A percentile compares a stretch with the other conserved stretches of the same genome.
Evolutionary conservation across 768 basidiomycete species (phyloP).

Genomic region (Suillus plorans): DNA sequence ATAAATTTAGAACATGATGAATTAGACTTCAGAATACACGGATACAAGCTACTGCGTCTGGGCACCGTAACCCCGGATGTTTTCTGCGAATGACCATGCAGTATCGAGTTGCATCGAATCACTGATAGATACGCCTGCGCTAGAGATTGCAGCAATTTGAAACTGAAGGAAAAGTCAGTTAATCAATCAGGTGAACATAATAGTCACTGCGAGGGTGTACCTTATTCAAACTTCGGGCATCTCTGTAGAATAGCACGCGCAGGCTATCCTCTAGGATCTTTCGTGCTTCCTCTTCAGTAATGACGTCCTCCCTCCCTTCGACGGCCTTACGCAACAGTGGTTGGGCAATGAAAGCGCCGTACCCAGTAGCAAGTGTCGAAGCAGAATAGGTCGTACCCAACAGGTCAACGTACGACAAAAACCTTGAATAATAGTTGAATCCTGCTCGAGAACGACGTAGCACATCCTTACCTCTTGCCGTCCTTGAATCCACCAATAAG

Average conservation of each 20-base stretch:
- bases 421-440: conserved; percentile 47
- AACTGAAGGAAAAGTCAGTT: conserved; percentile 51
- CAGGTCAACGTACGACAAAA: conserved; percentile 92
- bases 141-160: conserved; percentile 91
- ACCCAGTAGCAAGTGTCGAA: conserved; percentile 92
- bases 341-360: conserved; percentile 90
- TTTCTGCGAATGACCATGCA: conserved; percentile 90
- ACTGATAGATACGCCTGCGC: conserved; percentile 72
- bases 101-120: conserved; percentile 77
- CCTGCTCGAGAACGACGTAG: not conserved
- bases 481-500: conserved; percentile 91
- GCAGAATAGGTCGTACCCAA: conserved; percentile 96
- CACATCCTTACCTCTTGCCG: conserved; percentile 62
- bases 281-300: conserved; percentile 79
- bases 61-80: conserved; percentile 85
- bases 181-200: not conserved
- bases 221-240: conserved; percentile 95
- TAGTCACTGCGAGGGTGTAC: conserved; percentile 39
- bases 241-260: conserved; percentile 94
- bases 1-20: not conserved
- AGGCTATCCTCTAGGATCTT: conserved; percentile 82
- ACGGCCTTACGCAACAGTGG: conserved; percentile 90
- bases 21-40: conserved; percentile 9
- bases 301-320: conserved; percentile 70
- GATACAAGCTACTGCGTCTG: conserved; percentile 67